Evolutionary conservation across 2,329 filamentous ascomycete species (phyloP), one percentile per base, ranked within the genome.

Genomic region (Beauveria sp.): DNA sequence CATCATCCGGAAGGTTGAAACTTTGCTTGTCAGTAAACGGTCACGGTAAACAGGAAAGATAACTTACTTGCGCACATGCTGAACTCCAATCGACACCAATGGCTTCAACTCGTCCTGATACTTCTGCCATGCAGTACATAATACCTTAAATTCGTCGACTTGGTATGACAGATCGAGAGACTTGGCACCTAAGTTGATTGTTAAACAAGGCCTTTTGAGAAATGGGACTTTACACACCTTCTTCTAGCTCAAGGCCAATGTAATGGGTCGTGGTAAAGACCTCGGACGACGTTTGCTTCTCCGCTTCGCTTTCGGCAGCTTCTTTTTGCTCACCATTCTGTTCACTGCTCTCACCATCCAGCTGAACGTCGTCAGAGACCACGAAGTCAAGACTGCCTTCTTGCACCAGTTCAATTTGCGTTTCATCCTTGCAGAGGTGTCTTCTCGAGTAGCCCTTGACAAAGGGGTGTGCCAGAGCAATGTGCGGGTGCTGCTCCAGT

Each of bases 231-330:
- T 16, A 77, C 84, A 72, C 81, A 91, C 90, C 88, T 79, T 88
- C 83, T 43, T 82, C 81, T 61, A 97, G 77, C 68, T 93, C 89
- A 53, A 98, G 81, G 42, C 95, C 95, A 70, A 99, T 91, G 72
- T 98, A 99, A 73, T 93, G 93, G 1, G 93, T 97, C 26, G 91
- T 92, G 0, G 93, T 98, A 72, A 90, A 96, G 31, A 98, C 78
- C 61, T 80, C 78, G 49, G 68, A 71, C 18, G 65, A 45, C 18
- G 46, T 67, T 22, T 64, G 50, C 46, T 52, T 80, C 65, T 82
- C 78, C 2, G 73, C 75, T 60, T 77, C 74, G 49, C 75, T 72
- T 5, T 70, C 77, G 64, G 84, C 78, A 3, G 77, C 80, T 12
- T 78, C 79, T 63, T 81, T 77, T 38, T 79, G 79, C 67, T 82